Evolutionary conservation across 306 rosid genomes (phyloP).

Genomic region (Hippophae gyantsensis): DNA sequence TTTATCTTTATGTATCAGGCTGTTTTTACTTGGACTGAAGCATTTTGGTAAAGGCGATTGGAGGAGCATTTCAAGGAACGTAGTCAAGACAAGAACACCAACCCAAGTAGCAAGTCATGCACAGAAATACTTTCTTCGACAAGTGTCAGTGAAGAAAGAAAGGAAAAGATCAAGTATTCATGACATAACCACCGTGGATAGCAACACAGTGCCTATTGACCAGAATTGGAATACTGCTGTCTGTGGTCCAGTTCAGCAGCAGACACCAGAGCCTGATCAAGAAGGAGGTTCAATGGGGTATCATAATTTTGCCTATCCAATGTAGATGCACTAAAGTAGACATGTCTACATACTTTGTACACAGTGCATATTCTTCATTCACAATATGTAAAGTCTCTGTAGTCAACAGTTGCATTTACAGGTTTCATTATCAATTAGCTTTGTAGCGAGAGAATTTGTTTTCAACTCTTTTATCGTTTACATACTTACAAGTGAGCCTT

Average conservation of each 20-base stretch:
- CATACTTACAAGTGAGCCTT: no score
- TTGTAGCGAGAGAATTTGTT: constrained; percentile 25
- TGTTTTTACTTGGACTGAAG: constrained; percentile 55
- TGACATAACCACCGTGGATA: constrained; percentile 69
- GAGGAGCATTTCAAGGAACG: constrained; percentile 91
- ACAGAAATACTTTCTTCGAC: constrained; percentile 82
- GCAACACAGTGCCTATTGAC: constrained; percentile 32
- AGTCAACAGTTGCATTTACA: constrained; percentile 10
- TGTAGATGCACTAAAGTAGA: no score
- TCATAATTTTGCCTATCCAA: constrained; percentile 1
- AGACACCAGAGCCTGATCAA: constrained; percentile 22
- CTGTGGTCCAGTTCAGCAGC: constrained; percentile 18
- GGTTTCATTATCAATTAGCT: constrained; percentile 17
- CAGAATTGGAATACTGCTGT: constrained; percentile 47
- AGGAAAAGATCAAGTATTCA: constrained; percentile 91
- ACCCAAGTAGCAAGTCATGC: constrained; percentile 98
- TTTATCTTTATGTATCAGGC: constrained; percentile 23
- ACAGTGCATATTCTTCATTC: constrained; percentile 4
- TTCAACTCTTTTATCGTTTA: neutral
- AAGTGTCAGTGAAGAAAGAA: constrained; percentile 59
- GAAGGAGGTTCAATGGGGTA: constrained; percentile 15
- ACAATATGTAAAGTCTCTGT: constrained; percentile 17
- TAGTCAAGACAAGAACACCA: constrained; percentile 78
- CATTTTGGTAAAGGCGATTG: constrained; percentile 85
- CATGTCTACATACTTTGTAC: constrained; percentile 3